Base-by-base conservation (phyloP, 306 rosid genomes). In the Notholithocarpus densiflorus region DNA sequence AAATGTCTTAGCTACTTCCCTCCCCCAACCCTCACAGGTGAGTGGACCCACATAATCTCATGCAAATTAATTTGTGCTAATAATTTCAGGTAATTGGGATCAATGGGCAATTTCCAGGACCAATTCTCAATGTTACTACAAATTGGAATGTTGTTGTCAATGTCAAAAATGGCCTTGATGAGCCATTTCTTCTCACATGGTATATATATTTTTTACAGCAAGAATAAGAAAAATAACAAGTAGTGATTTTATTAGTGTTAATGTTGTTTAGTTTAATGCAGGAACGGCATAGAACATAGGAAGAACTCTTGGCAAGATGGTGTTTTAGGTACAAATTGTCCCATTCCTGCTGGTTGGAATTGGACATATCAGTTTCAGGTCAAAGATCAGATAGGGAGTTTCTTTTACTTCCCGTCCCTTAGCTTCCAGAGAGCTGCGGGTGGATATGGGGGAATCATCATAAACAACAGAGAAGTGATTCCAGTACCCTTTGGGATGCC, bases 311-410 rank as follows among this genome's bases (percentile, higher is more conserved):
- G 97, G 97, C 98, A 92, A 80, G 98, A 95, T 75, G 98, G 98
- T 55, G 98, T 95, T 59, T 87, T 86, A 34, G 97, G 97, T 85
- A 95, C 98, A 12, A 95, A 89, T 73, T 95, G 98, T 87, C 98
- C 98, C n/a, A 91, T 95, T 78, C 98, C 93, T n/a, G 86, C 96
- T 6, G 98, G 98, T 73, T 92, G 97, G 97, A 95, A 95, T 73
- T 95, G 97, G 97, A 95, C 98, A 21, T 92, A 92, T 76, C 85
- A 95, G 56, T 91, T 95, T 84, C 98, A 95, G 86, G 93, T 95
- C 68, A 95, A 95, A 83, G 98, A 95, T 87, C 98, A 95, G 86
- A 92, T 94, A 72, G 98, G 98, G 82, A 95, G 97, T 74, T 90
- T 95, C 89, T 92, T 89, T 88, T 95, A 95, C 81, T 92, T 92